Conservation (phyloP, 169 alveolate species). For the Theileria equi region DNA sequence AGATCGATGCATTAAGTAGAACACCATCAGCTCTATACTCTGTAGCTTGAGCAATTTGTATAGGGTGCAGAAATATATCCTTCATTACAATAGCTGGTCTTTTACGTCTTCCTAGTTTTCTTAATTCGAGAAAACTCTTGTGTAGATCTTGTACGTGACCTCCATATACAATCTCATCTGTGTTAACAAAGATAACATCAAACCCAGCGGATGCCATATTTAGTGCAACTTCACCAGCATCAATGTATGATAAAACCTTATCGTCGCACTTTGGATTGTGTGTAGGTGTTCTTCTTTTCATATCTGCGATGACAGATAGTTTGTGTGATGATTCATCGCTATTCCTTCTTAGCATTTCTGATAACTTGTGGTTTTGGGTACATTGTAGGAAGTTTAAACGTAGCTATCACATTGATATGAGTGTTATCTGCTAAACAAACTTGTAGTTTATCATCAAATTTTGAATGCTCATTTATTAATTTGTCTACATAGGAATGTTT, state of each 20-base stretch:
- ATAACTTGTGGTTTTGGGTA: slow-evolving; percentile 71
- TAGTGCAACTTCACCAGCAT: slow-evolving; percentile 62
- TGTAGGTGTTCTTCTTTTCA: slow-evolving; percentile 72
- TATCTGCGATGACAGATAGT: slow-evolving; percentile 71
- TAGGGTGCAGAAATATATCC: slow-evolving; percentile 75
- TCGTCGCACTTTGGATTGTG: slow-evolving; percentile 37
- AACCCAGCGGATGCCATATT: slow-evolving; percentile 64
- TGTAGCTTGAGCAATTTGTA: slow-evolving; percentile 75
- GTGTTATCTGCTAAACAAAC: slow-evolving; percentile 1
- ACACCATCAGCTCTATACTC: slow-evolving; percentile 79
- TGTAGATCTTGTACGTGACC: slow-evolving; percentile 68
- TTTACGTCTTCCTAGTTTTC: slow-evolving; percentile 58
- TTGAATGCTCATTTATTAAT: slow-evolving; percentile 27
- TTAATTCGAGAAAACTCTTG: slow-evolving; percentile 48
- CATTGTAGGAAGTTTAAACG: slow-evolving; percentile 68
- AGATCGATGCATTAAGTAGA: slow-evolving; percentile 61
- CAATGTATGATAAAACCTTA: slow-evolving; percentile 18
- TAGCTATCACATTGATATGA: slow-evolving; percentile 41
- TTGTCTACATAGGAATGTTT: slow-evolving; percentile 44
- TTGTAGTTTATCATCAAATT: slow-evolving; percentile 47
- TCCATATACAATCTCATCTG: slow-evolving; percentile 62
- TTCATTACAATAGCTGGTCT: slow-evolving; percentile 79
- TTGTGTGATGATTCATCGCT: slow-evolving; percentile 63
- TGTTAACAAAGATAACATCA: slow-evolving; percentile 73
- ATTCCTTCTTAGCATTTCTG: slow-evolving; percentile 70